These are phyloP conservation scores for Neofusicoccum ribis DNA, from an alignment of 2,329 filamentous ascomycete genomes.

Conservation along the genomic window DNA sequence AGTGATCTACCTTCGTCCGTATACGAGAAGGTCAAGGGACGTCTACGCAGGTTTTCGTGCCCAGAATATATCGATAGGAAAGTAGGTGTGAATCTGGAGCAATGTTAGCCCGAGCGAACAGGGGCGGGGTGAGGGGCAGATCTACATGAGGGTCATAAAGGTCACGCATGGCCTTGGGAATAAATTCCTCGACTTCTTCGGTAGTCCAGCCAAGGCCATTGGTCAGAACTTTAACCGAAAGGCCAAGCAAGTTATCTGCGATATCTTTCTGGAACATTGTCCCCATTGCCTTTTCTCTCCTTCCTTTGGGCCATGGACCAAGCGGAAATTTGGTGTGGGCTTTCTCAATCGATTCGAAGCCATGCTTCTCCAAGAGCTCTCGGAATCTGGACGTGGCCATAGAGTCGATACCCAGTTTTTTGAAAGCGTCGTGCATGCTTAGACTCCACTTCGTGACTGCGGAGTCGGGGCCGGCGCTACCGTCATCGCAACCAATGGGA, in stretches of 20 bases:
- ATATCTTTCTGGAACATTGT: constrained; percentile 35
- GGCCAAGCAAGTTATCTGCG: constrained; percentile 27
- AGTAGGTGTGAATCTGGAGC: constrained; percentile 11
- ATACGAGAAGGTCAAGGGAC: too few species aligned
- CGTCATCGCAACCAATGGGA: constrained; percentile 27
- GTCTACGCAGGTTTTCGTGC: constrained; percentile 1
- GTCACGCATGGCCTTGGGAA: constrained; percentile 21
- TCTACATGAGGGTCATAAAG: constrained; percentile 22
- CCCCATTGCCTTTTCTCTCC: constrained; percentile 52
- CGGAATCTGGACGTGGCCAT: constrained; percentile 41
- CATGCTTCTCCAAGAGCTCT: constrained; percentile 41
- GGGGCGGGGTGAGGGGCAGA: background rate
- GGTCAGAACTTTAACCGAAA: constrained; percentile 25
- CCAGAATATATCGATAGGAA: constrained; percentile 16
- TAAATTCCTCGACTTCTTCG: constrained; percentile 22
- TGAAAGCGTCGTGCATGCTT: constrained; percentile 37
- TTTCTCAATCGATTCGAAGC: constrained; percentile 48
- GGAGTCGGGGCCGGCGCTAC: constrained; percentile 24
- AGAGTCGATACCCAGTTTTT: constrained; percentile 43
- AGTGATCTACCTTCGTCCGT: background rate
- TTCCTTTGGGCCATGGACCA: constrained; percentile 49
- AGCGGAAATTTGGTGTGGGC: constrained; percentile 37
- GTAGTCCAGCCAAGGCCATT: constrained; percentile 27
- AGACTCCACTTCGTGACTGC: constrained; percentile 25
- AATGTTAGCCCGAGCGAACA: background rate